Base-by-base conservation (phyloP, 1,284 basidiomycete species). In the Ustilago trichophora region DNA sequence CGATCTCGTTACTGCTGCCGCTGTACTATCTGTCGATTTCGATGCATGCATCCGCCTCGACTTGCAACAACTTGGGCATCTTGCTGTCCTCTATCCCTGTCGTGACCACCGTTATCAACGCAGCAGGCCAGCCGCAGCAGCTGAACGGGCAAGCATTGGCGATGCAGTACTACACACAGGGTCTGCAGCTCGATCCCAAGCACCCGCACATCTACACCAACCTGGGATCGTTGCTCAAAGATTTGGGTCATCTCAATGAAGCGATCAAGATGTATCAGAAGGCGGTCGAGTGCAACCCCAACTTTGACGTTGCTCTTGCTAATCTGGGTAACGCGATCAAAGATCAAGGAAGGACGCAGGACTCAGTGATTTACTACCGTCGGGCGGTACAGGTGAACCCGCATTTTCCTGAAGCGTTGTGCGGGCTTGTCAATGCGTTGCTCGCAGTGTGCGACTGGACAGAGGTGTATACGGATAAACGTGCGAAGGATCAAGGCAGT, bases 171-270 rank as follows among this genome's bases (percentile, higher is more conserved):
- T 88, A 88, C 72, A 82, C 85, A 18, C 83, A 84, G 32, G 87
- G 87, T 8, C 79, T 88, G 34, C 80, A 83, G 59, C 77, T 86
- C n/a, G 86, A 88, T 55, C 82, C 84, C 8, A 80, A 82, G 5
- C 86, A 88, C 60, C 86, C 87, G 15, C 87, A 88, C 73, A 78
- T 88, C 7, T 83, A 87, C 63, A 87, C 87, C 7, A 88, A 88
- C 64, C 80, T 87, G 8, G 87, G 87, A 3, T 87, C 86, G 11
- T 83, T 88, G 4, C 77, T 87, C 47, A 88, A 88, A 73, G 87
- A 88, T 63, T 83, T 86, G 38, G 87, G 87, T 6, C 83, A 85
- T 18, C 81, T 85, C 3, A 82, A 82, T 0, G 83, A 85, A 57
- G 87, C 87, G 2, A 85, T 88, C 55, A 80, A 82, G 83, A 83